phyloP scores from a whole-genome alignment of 2,329 filamentous ascomycete species.

The Arthroderma sp. region DNA sequence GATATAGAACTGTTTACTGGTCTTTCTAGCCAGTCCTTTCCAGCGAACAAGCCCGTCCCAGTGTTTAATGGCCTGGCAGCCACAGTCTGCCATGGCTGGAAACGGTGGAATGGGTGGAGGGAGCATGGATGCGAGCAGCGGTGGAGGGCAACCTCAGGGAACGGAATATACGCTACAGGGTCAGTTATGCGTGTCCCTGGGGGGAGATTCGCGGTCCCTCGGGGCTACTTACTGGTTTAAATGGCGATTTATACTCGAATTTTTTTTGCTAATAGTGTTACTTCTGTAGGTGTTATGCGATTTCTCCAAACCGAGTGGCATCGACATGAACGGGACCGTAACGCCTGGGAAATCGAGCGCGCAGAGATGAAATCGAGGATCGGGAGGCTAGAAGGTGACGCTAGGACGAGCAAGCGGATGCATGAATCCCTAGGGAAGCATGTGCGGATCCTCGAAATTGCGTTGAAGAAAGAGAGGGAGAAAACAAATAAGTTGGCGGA shows the following conservation, averaged over 20 bases:
- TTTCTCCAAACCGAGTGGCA: constrained; percentile 99
- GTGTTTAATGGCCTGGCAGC: constrained; percentile 56
- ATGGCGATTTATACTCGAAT: not conserved
- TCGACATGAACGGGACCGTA: constrained; percentile 90
- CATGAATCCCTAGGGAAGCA: constrained; percentile 86
- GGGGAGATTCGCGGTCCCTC: not conserved
- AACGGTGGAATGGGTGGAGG: constrained; percentile 42
- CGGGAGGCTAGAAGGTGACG: constrained; percentile 82
- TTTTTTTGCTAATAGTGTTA: constrained; percentile 5
- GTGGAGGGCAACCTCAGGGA: constrained; percentile 44
- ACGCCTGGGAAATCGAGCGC: constrained; percentile 97
- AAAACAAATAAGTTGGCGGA: constrained; percentile 48
- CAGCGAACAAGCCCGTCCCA: not conserved
- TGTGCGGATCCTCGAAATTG: constrained; percentile 76
- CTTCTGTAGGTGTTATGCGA: constrained; percentile 74
- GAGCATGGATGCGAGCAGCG: constrained; percentile 30
- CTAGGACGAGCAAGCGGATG: constrained; percentile 71
- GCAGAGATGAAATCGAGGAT: constrained; percentile 99
- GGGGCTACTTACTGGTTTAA: not conserved
- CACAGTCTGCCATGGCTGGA: constrained; percentile 49
- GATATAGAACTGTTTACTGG: not conserved
- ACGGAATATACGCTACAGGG: constrained; percentile 64
- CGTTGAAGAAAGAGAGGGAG: constrained; percentile 68
- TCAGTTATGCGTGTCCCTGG: constrained; percentile 27
- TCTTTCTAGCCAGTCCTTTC: not conserved